These are phyloP conservation scores for Cephalotrichum gorgonifer DNA, from an alignment of 2,329 filamentous ascomycete genomes.

Conservation along the genomic window DNA sequence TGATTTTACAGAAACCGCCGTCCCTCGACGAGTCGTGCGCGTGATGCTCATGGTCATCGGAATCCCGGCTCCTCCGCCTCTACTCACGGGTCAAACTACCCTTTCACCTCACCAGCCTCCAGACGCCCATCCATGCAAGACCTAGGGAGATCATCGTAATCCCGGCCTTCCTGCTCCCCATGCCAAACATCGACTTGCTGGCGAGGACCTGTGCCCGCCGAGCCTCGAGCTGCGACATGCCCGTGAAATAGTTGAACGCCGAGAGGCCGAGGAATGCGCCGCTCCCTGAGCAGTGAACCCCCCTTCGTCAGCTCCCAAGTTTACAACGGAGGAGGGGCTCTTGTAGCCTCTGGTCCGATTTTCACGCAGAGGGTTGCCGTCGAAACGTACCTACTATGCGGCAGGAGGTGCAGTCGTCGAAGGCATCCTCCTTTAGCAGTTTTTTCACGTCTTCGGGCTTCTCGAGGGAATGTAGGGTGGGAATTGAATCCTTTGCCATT, in stretches of 20 bases:
- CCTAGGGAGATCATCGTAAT: slow-evolving; percentile 58
- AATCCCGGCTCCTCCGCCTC: no score
- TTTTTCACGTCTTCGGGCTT: slow-evolving; percentile 52
- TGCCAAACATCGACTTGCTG: slow-evolving; percentile 61
- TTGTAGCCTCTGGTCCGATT: no score
- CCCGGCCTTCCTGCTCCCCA: slow-evolving; percentile 58
- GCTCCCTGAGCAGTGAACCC: slow-evolving; percentile 48
- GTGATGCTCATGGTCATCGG: no score
- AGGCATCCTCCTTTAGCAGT: slow-evolving; percentile 43
- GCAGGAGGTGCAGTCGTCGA: slow-evolving; percentile 61
- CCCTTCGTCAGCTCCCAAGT: neutral
- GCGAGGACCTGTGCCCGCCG: slow-evolving; percentile 56
- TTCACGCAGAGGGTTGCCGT: no score
- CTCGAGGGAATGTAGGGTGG: slow-evolving; percentile 42
- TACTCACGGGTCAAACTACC: neutral
- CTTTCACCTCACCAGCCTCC: slow-evolving; percentile 27
- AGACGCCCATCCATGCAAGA: slow-evolving; percentile 61
- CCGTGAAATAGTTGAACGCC: slow-evolving; percentile 67
- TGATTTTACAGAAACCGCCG: neutral
- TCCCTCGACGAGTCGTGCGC: no score
- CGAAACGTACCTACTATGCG: slow-evolving; percentile 56
- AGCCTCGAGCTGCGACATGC: slow-evolving; percentile 58
- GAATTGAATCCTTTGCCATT: slow-evolving; percentile 16
- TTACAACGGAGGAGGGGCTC: neutral
- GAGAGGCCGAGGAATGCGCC: slow-evolving; percentile 66